Evolutionary conservation across 179 eudicot genomes (phyloP).

Genomic region (Patellifolia procumbens): DNA sequence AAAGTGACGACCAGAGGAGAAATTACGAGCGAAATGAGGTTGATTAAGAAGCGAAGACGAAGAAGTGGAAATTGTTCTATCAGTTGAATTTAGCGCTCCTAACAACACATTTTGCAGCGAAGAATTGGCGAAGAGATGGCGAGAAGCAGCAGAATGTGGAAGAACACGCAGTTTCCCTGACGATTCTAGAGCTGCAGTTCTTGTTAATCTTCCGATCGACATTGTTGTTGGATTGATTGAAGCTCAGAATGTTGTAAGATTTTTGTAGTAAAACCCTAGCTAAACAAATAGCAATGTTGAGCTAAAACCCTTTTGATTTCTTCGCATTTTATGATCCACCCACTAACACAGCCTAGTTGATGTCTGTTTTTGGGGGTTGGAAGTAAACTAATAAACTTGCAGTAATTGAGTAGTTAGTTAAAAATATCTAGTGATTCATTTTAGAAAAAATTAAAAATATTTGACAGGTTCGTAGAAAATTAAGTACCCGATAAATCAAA

Average conservation of each 20-base stretch:
- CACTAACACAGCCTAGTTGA: too few species aligned
- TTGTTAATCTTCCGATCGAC: slow-evolving; percentile 28
- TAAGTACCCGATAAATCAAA: too few species aligned
- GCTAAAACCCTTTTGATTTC: too few species aligned
- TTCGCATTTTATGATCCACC: too few species aligned
- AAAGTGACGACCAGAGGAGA: slow-evolving; percentile 22
- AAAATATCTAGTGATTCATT: too few species aligned
- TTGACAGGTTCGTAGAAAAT: too few species aligned
- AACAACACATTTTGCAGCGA: neutral
- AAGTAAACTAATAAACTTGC: too few species aligned
- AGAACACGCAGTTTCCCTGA: neutral
- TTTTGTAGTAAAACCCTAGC: neutral
- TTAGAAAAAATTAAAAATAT: too few species aligned
- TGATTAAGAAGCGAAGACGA: slow-evolving; percentile 27
- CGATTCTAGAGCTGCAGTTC: neutral
- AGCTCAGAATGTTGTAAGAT: neutral
- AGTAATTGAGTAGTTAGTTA: too few species aligned
- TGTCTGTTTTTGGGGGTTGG: too few species aligned
- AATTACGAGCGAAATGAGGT: slow-evolving; percentile 13
- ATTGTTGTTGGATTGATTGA: slow-evolving; percentile 17
- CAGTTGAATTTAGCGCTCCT: slow-evolving; percentile 9
- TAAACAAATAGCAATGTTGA: too few species aligned
- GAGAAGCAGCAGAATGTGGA: neutral
- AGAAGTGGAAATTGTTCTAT: slow-evolving; percentile 10
- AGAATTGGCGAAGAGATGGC: neutral